These are phyloP conservation scores for Colletotrichum scovillei DNA, from an alignment of 2,329 filamentous ascomycete species.

Conservation along the genomic window DNA sequence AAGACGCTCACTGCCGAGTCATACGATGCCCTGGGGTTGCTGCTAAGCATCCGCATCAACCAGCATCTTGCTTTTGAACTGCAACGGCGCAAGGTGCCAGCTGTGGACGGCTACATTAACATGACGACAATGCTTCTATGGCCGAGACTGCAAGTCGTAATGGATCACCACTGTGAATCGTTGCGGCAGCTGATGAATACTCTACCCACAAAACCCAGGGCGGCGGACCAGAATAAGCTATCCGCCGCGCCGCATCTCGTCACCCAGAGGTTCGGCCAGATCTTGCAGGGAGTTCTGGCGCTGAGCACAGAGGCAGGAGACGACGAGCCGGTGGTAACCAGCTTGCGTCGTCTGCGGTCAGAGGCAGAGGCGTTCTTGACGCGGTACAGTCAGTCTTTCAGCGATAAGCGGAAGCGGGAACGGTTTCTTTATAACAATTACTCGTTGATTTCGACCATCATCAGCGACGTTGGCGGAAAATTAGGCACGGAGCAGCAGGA, in stretches of 20 bases:
- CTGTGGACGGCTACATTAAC: slow-evolving; percentile 92
- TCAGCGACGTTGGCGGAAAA: slow-evolving; percentile 81
- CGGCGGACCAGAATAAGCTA: slow-evolving; percentile 63
- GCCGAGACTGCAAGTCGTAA: slow-evolving; percentile 93
- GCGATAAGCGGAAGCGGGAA: slow-evolving; percentile 83
- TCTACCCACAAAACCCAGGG: slow-evolving; percentile 58
- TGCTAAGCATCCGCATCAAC: slow-evolving; percentile 93
- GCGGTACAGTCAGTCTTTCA: slow-evolving; percentile 80
- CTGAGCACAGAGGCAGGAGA: slow-evolving; percentile 93
- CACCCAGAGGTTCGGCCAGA: slow-evolving; percentile 95
- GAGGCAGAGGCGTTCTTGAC: slow-evolving; percentile 88
- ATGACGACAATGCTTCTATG: slow-evolving; percentile 95
- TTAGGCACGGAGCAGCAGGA: slow-evolving; percentile 79
- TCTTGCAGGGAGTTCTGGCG: slow-evolving; percentile 84
- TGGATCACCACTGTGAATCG: slow-evolving; percentile 93
- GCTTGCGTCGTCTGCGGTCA: slow-evolving; percentile 78
- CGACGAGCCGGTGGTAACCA: slow-evolving; percentile 90
- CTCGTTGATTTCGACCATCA: slow-evolving; percentile 91
- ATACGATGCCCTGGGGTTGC: slow-evolving; percentile 85
- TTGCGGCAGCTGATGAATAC: slow-evolving; percentile 72
- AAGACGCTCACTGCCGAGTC: slow-evolving; percentile 81
- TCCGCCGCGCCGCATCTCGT: slow-evolving; percentile 89
- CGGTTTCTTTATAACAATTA: slow-evolving; percentile 97
- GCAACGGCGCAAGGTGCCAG: slow-evolving; percentile 89
- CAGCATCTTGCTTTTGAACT: slow-evolving; percentile 95